A percentile compares a stretch with the other conserved stretches of the same genome.
Conservation (phyloP, 148 eudicot genomes). For the Cornus suecica region DNA sequence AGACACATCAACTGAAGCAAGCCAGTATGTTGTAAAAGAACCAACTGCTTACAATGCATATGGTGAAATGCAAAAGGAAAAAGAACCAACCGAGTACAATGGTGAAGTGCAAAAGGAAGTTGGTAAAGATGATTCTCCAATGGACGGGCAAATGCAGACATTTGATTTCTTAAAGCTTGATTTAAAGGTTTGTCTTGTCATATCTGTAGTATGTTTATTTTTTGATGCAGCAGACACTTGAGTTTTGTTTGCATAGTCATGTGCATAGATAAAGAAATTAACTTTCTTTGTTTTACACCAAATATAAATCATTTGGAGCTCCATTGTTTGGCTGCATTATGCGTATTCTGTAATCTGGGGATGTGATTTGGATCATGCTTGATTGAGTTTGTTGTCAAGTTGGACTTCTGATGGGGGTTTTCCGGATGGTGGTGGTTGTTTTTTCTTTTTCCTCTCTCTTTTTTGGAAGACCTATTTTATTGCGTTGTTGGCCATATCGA, state of each 20-base stretch:
- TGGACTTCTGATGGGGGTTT: too few relatives aligned
- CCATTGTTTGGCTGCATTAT: background rate
- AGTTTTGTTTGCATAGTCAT: background rate
- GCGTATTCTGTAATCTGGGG: background rate
- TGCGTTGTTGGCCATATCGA: too few relatives aligned
- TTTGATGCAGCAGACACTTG: background rate
- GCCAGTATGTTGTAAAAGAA: slow-evolving; percentile 26
- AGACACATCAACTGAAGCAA: slow-evolving; percentile 31
- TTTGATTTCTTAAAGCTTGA: slow-evolving; percentile 43
- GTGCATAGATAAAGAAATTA: background rate
- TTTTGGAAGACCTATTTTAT: too few relatives aligned
- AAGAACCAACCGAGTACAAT: slow-evolving; percentile 23
- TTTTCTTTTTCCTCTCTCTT: too few relatives aligned
- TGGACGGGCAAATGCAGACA: slow-evolving; percentile 27
- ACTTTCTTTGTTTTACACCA: background rate
- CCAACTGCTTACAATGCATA: slow-evolving; percentile 21
- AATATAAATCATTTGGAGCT: background rate
- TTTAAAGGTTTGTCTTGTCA: slow-evolving; percentile 41
- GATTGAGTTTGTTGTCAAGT: background rate
- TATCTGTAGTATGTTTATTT: background rate
- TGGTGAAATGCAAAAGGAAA: slow-evolving; percentile 22
- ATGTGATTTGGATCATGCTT: background rate
- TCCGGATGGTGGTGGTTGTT: too few relatives aligned
- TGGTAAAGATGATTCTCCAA: slow-evolving; percentile 19
- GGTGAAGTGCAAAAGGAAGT: slow-evolving; percentile 21